Evolutionary conservation across 495 filamentous ascomycete species (phyloP), one percentile per base, ranked within the genome.

Genomic region (Neurospora sublineolata): DNA sequence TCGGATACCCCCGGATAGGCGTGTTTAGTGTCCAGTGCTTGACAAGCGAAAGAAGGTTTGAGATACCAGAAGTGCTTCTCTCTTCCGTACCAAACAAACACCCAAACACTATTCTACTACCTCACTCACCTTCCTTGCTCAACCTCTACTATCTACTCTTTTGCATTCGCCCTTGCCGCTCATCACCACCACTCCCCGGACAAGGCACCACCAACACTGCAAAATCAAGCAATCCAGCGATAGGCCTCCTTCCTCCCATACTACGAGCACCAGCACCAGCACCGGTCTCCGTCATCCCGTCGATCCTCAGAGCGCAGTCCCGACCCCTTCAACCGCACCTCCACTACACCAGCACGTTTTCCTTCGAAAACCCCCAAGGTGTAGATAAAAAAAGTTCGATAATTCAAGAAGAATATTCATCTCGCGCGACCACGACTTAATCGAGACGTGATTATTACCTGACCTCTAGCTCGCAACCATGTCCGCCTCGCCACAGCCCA

Each of bases 321-420:
- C 52, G 52, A 64, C 52, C 52, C 52, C 52, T 60, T 60, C 73
- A 76, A 70, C 73, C 72, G 68, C 80, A 79, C 78, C 78, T 70
- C 72, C 83, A 84, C 80, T 85, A 83, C 91, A 94, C 92, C 92
- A 91, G 90, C 93, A 91, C 87, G 89, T 93, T 93, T 93, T 93
- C 89, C 82, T 92, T 92, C 87, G 89, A 88, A 92, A 89, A 85
- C 83, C 86, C 84, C 85, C 77, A 69, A 84, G 91, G 92, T 94
- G 92, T 94, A 94, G 87, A 93, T 94, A 93, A 77, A 72, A 68
- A 27, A 60, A 76, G 23, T 67, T 14, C 75, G 76, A 81, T 74
- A 80, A 74, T 68, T 76, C 79, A 79, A 79, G 77, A 89, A 85
- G 86, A 87, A 88, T 87, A 80, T 75, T 68, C 67, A 64, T 64